Evolutionary conservation across 2,329 filamentous ascomycete species (phyloP).

Genomic region (Ophiostoma ips): DNA sequence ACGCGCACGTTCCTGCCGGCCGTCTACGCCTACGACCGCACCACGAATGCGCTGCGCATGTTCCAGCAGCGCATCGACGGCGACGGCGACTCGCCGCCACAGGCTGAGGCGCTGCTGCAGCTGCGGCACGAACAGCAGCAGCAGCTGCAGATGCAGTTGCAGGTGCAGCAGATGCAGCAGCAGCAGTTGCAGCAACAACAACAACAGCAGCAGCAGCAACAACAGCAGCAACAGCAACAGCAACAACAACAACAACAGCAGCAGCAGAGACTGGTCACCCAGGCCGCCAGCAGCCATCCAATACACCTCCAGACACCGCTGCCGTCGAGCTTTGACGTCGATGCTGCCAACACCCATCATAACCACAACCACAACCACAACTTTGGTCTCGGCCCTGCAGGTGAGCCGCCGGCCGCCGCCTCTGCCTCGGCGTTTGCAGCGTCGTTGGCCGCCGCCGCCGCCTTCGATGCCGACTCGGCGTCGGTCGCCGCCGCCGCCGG

Average conservation of each 20-base stretch:
- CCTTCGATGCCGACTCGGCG: background rate
- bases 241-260: background rate
- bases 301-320: too few species aligned
- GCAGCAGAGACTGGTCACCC: too few species aligned
- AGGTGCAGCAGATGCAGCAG: background rate
- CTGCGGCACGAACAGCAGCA: background rate
- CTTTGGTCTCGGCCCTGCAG: too few species aligned
- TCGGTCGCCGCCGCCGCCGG: background rate
- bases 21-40: constrained; percentile 1
- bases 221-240: background rate
- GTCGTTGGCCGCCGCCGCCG: background rate
- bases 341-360: too few species aligned
- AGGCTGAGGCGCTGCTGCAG: background rate
- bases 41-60: constrained; percentile 2
- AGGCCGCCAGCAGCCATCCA: background rate
- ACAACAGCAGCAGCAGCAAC: background rate
- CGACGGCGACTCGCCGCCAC: background rate
- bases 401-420: background rate
- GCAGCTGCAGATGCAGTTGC: background rate
- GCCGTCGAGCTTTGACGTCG: background rate
- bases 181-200: background rate
- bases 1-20: constrained; percentile 8
- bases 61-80: constrained; percentile 7
- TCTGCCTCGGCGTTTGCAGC: background rate
- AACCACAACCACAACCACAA: background rate